Evolutionary conservation across 257 asterid genomes (phyloP).

Genomic region (Orobanche coerulescens): DNA sequence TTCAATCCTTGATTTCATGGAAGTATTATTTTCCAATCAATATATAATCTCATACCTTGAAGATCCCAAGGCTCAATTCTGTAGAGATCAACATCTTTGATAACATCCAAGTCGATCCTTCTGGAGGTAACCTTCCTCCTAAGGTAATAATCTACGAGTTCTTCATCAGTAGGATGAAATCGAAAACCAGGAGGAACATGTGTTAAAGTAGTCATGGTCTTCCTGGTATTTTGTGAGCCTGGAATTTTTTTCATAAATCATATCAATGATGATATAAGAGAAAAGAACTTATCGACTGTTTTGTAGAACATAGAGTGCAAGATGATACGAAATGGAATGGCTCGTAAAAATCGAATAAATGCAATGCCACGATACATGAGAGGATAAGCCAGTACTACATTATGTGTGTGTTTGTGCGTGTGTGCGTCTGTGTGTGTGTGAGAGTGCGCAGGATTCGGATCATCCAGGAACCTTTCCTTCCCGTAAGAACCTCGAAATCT

Average conservation of each 20-base stretch:
- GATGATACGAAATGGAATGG: too few relatives aligned
- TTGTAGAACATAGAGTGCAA: too few relatives aligned
- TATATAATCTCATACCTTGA: constrained; percentile 44
- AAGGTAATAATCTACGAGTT: constrained; percentile 72
- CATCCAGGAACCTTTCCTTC: too few relatives aligned
- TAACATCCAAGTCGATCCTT: constrained; percentile 66
- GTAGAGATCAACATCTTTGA: constrained; percentile 87
- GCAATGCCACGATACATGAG: too few relatives aligned
- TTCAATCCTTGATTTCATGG: not conserved
- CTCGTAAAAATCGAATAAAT: too few relatives aligned
- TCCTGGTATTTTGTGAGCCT: constrained; percentile 16
- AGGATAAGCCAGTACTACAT: too few relatives aligned
- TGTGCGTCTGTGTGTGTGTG: too few relatives aligned
- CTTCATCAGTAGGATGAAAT: constrained; percentile 81
- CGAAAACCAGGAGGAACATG: constrained; percentile 78
- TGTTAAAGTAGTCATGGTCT: constrained; percentile 39
- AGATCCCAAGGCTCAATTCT: constrained; percentile 98
- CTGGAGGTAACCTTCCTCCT: constrained; percentile 49
- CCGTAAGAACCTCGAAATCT: too few relatives aligned
- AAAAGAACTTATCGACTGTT: not conserved
- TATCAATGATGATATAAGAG: not conserved
- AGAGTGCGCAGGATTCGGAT: too few relatives aligned
- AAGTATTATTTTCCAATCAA: not conserved
- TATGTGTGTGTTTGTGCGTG: too few relatives aligned
- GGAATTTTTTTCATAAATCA: constrained; percentile 9